Percentiles rank a stretch among this genome's conserved stretches.
Evolutionary conservation across 2,329 filamentous ascomycete species (phyloP).

Genomic region (Colletotrichum lupini): DNA sequence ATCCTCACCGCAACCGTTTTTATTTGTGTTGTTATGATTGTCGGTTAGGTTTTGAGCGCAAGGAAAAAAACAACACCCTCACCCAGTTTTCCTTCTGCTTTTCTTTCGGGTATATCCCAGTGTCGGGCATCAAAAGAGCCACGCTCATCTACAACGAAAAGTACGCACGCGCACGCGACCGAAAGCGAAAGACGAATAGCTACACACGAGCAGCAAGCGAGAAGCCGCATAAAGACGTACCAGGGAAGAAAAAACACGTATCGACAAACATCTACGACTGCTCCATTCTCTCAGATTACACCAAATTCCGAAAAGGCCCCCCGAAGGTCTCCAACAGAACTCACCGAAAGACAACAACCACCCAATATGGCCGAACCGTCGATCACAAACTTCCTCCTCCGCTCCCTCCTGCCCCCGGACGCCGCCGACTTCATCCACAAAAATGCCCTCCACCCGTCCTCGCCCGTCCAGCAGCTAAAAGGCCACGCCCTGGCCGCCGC

Average conservation of each 20-base stretch:
- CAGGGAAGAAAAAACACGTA: not conserved
- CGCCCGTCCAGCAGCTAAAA: slow-evolving; percentile 55
- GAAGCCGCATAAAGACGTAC: not conserved
- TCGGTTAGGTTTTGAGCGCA: not conserved
- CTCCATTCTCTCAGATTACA: too few species aligned
- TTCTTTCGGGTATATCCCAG: not conserved
- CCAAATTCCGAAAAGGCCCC: not conserved
- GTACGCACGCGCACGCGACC: not conserved
- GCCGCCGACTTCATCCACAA: slow-evolving; percentile 55
- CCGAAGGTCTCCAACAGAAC: not conserved
- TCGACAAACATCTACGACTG: not conserved
- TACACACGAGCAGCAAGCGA: not conserved
- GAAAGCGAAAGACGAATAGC: not conserved
- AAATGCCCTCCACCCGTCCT: slow-evolving; percentile 58
- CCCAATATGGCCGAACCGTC: slow-evolving; percentile 45
- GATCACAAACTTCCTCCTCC: slow-evolving; percentile 47
- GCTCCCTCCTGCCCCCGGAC: slow-evolving; percentile 57
- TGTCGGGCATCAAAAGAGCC: not conserved
- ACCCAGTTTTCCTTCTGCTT: not conserved
- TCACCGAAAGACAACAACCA: not conserved
- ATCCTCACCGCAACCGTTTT: not conserved
- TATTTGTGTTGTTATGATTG: not conserved
- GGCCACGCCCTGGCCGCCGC: slow-evolving; percentile 46
- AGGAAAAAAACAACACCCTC: not conserved
- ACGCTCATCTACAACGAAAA: not conserved